Evolutionary conservation across 1,284 basidiomycete genomes (phyloP).

Genomic region (Inonotus hispidus): DNA sequence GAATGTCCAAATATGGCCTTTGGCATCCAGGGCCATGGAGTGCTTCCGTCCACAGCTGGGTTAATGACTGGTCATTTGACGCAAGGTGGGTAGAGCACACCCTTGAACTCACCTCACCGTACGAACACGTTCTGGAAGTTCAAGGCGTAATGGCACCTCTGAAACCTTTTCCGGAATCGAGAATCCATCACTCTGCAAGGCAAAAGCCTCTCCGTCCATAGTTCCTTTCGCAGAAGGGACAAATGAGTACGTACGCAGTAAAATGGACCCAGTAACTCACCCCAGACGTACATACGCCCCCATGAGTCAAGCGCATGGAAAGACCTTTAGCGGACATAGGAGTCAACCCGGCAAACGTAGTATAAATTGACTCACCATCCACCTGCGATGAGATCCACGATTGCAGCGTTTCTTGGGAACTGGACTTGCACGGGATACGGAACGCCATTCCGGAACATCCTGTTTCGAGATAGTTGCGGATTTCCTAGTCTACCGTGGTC

Average conservation of each 20-base stretch:
- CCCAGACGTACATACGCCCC: constrained; percentile 80
- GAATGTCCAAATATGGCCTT: constrained; percentile 63
- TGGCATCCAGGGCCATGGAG: constrained; percentile 56
- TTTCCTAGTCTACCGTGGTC: constrained; percentile 58
- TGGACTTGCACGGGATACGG: constrained; percentile 58
- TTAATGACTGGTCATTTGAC: constrained; percentile 1
- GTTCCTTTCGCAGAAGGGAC: constrained; percentile 41
- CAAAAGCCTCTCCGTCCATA: constrained; percentile 45
- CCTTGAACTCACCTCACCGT: constrained; percentile 51
- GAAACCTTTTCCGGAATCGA: constrained; percentile 47
- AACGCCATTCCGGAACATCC: constrained; percentile 33
- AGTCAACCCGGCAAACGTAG: neutral
- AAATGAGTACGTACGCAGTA: neutral
- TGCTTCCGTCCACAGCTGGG: constrained; percentile 72
- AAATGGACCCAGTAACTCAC: constrained; percentile 35
- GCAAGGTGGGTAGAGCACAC: constrained; percentile 13
- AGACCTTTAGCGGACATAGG: constrained; percentile 44
- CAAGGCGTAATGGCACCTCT: constrained; percentile 46
- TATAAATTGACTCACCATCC: constrained; percentile 57
- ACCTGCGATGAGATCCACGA: constrained; percentile 71
- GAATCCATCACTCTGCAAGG: constrained; percentile 50
- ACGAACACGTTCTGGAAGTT: constrained; percentile 50
- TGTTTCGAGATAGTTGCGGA: constrained; percentile 32
- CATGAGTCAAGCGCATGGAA: constrained; percentile 75
- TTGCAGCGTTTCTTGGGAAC: constrained; percentile 48